Base-by-base conservation (phyloP, 208 protist species). In the Naegleria gruberi region DNA sequence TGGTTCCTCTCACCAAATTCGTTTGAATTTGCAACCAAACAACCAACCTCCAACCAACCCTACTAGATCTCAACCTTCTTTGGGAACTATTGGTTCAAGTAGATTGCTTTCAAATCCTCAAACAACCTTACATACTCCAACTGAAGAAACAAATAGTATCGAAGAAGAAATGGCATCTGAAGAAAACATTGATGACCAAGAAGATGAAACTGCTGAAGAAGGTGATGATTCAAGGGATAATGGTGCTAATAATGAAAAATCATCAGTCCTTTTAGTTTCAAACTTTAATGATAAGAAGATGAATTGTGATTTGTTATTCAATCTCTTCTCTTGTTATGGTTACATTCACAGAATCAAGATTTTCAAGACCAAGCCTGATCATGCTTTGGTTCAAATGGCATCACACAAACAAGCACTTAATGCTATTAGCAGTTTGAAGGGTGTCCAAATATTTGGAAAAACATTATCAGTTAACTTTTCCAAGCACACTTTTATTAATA, bases 341-440 rank as follows among this genome's bases (percentile, higher is more conserved):
- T 84, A 45, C n/a, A 45, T 84, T 84, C 44, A 45, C 17, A 42
- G 81, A 42, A 84, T 84, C 30, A 84, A 84, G 40, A 84, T 84
- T 30, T 84, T 84, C 44, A 84, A 45, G 30, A 45, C 42, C 10
- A 84, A 84, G 44, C 81, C 81, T 26, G 81, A 84, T 84, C 81
- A 84, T 84, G 81, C 81, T 26, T 43, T 84, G 8, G n/a, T 84
- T 46, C 41, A 84, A 45, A 45, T 84, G 34, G 81, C 81, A 34
- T 40, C 34, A 34, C 81, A 84, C n/a, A 45, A 42, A 42, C 34
- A 45, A 26, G 81, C 81, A 42, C n/a, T n/a, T 15, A 45, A 42
- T 84, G 81, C 81, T 40, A 42, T 84, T 30, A 84, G 7, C 40
- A 44, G 17, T 45, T 84, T 84, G 40, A 84, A 84, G 40, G 81